Evolutionary conservation across 768 basidiomycete species (phyloP).

Genomic region (Clathrus columnatus): DNA sequence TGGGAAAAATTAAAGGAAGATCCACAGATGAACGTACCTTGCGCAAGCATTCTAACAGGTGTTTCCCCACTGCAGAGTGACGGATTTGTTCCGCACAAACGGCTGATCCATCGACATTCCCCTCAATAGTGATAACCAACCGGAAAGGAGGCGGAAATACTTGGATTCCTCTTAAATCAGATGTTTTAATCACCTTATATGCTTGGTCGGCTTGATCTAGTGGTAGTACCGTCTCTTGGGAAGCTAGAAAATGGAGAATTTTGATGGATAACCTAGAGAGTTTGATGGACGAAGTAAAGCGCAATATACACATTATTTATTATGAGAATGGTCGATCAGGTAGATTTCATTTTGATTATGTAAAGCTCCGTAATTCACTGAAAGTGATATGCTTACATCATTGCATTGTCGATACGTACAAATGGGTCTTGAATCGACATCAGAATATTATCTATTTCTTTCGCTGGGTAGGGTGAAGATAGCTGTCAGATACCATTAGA

Average conservation of each 20-base stretch:
- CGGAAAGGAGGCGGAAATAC: background rate
- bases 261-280: background rate
- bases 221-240: background rate
- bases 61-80: slow-evolving; percentile 2
- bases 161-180: background rate
- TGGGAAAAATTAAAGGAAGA: background rate
- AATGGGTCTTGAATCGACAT: no score
- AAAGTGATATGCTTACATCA: no score
- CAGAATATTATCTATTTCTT: no score
- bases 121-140: background rate
- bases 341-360: no score
- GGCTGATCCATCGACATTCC: slow-evolving; percentile 1
- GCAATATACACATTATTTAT: background rate
- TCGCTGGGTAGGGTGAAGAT: no score
- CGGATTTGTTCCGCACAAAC: slow-evolving; percentile 1
- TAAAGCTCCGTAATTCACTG: no score
- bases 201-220: background rate
- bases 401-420: no score
- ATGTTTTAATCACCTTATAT: background rate
- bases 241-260: background rate
- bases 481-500: no score
- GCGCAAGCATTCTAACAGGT: slow-evolving; percentile 7
- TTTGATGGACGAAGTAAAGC: background rate
- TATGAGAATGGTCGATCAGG: background rate
- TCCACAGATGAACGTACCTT: background rate